Conservation (phyloP, 2,329 filamentous ascomycete species). For the Aspergillus jensenii region DNA sequence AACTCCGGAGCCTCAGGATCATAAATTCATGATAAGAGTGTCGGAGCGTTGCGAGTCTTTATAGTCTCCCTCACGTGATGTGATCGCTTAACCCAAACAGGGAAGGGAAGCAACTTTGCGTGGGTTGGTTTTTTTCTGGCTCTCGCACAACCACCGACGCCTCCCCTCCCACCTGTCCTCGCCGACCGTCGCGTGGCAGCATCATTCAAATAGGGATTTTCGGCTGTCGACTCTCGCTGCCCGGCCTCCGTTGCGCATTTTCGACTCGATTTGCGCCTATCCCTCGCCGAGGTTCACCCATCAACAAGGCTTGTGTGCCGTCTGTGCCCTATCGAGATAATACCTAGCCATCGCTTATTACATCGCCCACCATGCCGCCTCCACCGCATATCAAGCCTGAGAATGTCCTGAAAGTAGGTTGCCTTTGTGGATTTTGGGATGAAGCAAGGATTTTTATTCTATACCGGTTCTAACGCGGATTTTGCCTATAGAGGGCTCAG, state of each 20-base stretch:
- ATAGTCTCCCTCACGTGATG: constrained; percentile 26
- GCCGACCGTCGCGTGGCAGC: constrained; percentile 39
- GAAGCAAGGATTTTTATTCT: background rate
- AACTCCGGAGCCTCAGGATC: background rate
- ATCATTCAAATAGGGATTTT: constrained; percentile 22
- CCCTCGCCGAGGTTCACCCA: constrained; percentile 4
- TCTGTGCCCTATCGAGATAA: constrained; percentile 12
- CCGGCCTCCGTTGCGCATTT: constrained; percentile 26
- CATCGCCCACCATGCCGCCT: constrained; percentile 72
- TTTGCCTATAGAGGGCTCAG: constrained; percentile 69
- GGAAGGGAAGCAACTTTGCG: constrained; percentile 20
- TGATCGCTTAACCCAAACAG: constrained; percentile 39
- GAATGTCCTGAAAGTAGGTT: constrained; percentile 84
- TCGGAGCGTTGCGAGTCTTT: background rate
- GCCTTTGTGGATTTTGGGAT: background rate
- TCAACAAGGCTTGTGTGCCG: constrained; percentile 12
- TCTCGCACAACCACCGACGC: constrained; percentile 32
- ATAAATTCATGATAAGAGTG: background rate
- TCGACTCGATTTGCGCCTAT: constrained; percentile 17
- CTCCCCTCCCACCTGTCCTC: constrained; percentile 23
- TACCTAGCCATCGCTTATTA: constrained; percentile 18
- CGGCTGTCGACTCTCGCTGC: constrained; percentile 30
- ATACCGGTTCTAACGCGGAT: constrained; percentile 17
- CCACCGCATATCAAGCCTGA: constrained; percentile 97
- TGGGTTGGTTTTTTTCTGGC: constrained; percentile 31